Evolutionary conservation across 108 stramenopile genomes (phyloP).

Genomic region (Cyclotella atomus): DNA sequence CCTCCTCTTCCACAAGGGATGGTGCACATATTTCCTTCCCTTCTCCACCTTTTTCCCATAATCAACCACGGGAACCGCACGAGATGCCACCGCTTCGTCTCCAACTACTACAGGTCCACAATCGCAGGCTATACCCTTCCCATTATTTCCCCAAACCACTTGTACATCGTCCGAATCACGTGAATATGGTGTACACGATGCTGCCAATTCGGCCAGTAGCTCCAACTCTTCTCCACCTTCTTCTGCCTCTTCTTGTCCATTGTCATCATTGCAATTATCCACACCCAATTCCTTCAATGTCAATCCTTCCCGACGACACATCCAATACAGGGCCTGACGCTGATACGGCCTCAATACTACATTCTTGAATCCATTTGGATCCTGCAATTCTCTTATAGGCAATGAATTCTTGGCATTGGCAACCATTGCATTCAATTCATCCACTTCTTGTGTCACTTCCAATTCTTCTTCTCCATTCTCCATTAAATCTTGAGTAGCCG

Average conservation of each 20-base stretch:
- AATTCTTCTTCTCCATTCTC: background rate
- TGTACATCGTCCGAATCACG: background rate
- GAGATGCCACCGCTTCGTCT: slow-evolving; percentile 24
- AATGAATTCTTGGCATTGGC: background rate
- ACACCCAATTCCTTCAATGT: slow-evolving; percentile 1
- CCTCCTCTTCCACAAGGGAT: slow-evolving; percentile 82
- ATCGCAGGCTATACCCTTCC: slow-evolving; percentile 60
- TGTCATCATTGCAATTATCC: slow-evolving; percentile 37
- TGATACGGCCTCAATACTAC: slow-evolving; percentile 74
- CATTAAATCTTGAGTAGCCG: background rate
- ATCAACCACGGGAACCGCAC: slow-evolving; percentile 31
- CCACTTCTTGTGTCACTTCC: background rate
- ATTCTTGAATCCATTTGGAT: slow-evolving; percentile 55
- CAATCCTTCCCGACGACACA: slow-evolving; percentile 68
- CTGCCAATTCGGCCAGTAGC: slow-evolving; percentile 35
- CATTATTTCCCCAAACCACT: slow-evolving; percentile 31
- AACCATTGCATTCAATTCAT: slow-evolving; percentile 32
- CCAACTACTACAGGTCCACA: slow-evolving; percentile 78
- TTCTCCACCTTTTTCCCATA: slow-evolving; percentile 16
- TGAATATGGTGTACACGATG: background rate
- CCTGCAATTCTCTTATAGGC: slow-evolving; percentile 51
- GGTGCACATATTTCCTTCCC: slow-evolving; percentile 36
- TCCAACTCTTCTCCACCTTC: background rate
- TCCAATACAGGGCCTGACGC: slow-evolving; percentile 78
- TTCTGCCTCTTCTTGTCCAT: too few relatives aligned